Base-by-base conservation (phyloP, 2,329 filamentous ascomycete species). In the Aspergillus costaricaensis region DNA sequence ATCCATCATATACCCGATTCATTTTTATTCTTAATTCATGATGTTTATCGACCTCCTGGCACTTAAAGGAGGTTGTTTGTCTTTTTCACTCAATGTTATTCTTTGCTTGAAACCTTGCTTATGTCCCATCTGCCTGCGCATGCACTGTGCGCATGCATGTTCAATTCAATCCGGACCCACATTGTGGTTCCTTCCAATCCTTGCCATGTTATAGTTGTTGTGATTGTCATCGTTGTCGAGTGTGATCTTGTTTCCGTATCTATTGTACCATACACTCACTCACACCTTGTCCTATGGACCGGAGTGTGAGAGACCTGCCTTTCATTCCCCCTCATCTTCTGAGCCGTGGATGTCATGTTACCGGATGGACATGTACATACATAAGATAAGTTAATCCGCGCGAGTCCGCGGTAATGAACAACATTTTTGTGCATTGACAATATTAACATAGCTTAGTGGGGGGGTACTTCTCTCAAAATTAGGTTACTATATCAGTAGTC, bases 1-100 rank as follows among this genome's bases (percentile, higher is more conserved):
- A 63, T 59, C 67, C 65, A 67, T 67, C 63, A 68, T 68, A 72
- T 75, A 74, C 72, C 72, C 72, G 62, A 53, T 67, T 63, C 63
- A 36, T 63, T 67, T 67, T 75, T 74, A 74, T 73, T 70, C 67
- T 67, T 70, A 66, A 52, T 65, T 62, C 61, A 58, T 62, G 62
- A 30, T 65, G 38, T 52, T 63, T 38, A 43, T 60, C 12, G 56
- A 65, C 63, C 55, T 21, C 39, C 30, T 44, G 17, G 32, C 23
- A 39, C 5, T 55, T 64, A 59, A 60, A 56, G 57, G 63, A 60
- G 55, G 59, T 59, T 55, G 36, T 59, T 58, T 56, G 55, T 59
- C 58, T 59, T 52, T 65, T 61, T 62, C 36, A 59, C 54, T 57
- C 55, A 55, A 14, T 36, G 10, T 36, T 36, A 36, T 36, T 36